phyloP scores from a whole-genome alignment of 1,139 yeast species.

The Sugiyamaella xylanicola region DNA sequence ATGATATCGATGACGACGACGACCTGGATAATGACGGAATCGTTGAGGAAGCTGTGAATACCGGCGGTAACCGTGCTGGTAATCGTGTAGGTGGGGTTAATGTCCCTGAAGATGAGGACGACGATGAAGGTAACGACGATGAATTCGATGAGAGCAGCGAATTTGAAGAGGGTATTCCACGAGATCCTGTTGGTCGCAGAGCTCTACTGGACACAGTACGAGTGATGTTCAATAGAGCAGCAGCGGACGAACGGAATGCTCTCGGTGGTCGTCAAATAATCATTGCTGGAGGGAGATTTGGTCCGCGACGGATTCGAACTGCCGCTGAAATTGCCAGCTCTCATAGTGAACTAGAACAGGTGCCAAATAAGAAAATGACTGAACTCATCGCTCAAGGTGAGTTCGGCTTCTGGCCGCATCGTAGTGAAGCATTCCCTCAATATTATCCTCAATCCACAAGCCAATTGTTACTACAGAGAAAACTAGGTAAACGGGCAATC shows the following conservation, averaged over 20 bases:
- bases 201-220: not conserved
- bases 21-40: slow-evolving; percentile 7
- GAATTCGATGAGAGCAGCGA: not conserved
- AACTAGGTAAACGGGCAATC: slow-evolving; percentile 19
- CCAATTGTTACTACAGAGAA: slow-evolving; percentile 22
- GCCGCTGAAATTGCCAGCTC: slow-evolving; percentile 19
- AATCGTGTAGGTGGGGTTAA: not conserved
- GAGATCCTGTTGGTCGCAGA: not conserved
- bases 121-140: slow-evolving; percentile 7
- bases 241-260: not conserved
- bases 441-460: slow-evolving; percentile 20
- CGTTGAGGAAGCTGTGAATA: not conserved
- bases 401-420: slow-evolving; percentile 21
- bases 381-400: slow-evolving; percentile 20
- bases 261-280: not conserved
- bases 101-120: not conserved
- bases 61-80: not conserved
- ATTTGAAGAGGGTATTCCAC: not conserved
- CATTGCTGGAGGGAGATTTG: slow-evolving; percentile 2
- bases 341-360: slow-evolving; percentile 20
- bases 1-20: slow-evolving; percentile 6
- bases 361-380: slow-evolving; percentile 22
- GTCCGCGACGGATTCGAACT: slow-evolving; percentile 4
- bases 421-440: slow-evolving; percentile 1
- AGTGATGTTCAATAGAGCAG: not conserved